A percentile compares a stretch with the other conserved stretches of the same genome.
Conservation (phyloP, 2,329 filamentous ascomycete species). For the Aspergillus sojae region DNA sequence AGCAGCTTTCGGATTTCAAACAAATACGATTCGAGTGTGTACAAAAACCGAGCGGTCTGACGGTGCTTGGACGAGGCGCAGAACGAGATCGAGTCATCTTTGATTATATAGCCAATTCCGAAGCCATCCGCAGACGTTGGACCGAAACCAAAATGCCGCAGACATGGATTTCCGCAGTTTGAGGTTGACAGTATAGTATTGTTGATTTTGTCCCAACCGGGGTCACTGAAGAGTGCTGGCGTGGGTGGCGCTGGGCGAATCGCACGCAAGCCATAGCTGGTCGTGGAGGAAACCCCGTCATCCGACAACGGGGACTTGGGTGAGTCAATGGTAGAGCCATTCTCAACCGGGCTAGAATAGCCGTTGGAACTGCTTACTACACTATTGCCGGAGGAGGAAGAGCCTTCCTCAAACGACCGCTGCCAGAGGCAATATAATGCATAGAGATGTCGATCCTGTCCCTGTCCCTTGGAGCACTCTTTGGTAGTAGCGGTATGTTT, state of each 20-base stretch:
- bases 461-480: slow-evolving; percentile 85
- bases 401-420: slow-evolving; percentile 75
- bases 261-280: slow-evolving; percentile 59
- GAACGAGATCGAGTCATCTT: slow-evolving; percentile 86
- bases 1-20: slow-evolving; percentile 86
- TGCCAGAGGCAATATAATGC: slow-evolving; percentile 96
- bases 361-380: slow-evolving; percentile 59
- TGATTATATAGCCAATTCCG: slow-evolving; percentile 98
- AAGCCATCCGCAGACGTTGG: slow-evolving; percentile 93
- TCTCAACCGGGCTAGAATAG: slow-evolving; percentile 61
- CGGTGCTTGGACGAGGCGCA: slow-evolving; percentile 92
- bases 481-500: slow-evolving; percentile 79
- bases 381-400: slow-evolving; percentile 53
- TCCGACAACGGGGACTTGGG: slow-evolving; percentile 44
- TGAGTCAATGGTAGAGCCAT: slow-evolving; percentile 28
- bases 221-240: slow-evolving; percentile 82
- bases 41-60: slow-evolving; percentile 87
- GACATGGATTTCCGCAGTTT: slow-evolving; percentile 96
- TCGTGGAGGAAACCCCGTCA: slow-evolving; percentile 50
- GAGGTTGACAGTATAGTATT: slow-evolving; percentile 92
- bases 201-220: slow-evolving; percentile 93
- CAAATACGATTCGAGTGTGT: slow-evolving; percentile 86
- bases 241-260: slow-evolving; percentile 46
- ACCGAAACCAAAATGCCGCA: slow-evolving; percentile 95
- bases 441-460: slow-evolving; percentile 90